Conservation (phyloP, 495 filamentous ascomycete genomes). For the Penicillium pulvis region DNA sequence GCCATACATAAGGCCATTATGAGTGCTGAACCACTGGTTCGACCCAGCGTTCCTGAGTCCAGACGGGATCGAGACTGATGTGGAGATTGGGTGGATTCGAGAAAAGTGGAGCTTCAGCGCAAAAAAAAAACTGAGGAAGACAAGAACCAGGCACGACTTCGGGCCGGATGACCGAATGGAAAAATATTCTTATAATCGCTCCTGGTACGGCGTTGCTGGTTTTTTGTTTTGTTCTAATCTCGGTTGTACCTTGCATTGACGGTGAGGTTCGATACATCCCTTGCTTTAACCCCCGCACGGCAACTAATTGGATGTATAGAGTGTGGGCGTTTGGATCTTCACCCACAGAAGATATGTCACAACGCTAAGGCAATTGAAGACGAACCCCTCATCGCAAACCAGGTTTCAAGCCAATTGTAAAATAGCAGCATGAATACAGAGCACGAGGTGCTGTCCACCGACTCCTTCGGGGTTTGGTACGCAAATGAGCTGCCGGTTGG, state of each 20-base stretch:
- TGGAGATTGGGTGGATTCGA: constrained; percentile 3
- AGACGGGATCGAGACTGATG: constrained; percentile 6
- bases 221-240: not conserved
- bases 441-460: constrained; percentile 12
- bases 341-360: constrained; percentile 21
- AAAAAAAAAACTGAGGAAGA: constrained; percentile 12
- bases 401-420: not conserved
- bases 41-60: constrained; percentile 28
- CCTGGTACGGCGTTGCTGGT: not conserved
- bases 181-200: not conserved
- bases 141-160: constrained; percentile 9
- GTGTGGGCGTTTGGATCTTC: constrained; percentile 17
- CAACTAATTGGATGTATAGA: constrained; percentile 25
- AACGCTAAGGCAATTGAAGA: constrained; percentile 16
- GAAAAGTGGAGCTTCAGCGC: constrained; percentile 14
- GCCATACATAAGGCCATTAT: constrained; percentile 20
- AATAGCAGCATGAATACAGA: constrained; percentile 7
- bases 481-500: constrained; percentile 25
- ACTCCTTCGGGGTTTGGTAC: constrained; percentile 16
- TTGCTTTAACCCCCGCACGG: constrained; percentile 17
- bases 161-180: constrained; percentile 2
- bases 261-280: constrained; percentile 17
- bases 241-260: constrained; percentile 23
- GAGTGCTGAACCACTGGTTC: constrained; percentile 24
- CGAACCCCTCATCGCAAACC: constrained; percentile 14